These are phyloP conservation scores for Parathielavia hyrcaniae DNA, from an alignment of 495 filamentous ascomycete species.

Conservation along the genomic window DNA sequence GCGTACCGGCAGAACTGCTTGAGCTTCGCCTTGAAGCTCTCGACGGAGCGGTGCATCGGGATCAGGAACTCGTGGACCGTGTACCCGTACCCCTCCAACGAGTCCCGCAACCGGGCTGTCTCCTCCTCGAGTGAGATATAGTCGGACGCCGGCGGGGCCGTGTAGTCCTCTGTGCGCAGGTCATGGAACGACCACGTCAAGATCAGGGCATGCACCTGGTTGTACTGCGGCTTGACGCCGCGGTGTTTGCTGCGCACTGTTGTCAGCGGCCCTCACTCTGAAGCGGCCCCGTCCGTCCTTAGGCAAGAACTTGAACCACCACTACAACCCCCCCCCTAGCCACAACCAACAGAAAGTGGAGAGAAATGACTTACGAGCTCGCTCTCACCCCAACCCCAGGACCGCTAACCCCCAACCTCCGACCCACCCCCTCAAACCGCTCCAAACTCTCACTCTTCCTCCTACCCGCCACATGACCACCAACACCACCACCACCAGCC, in stretches of 20 bases:
- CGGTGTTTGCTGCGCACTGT: conserved; percentile 16
- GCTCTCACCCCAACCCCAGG: conserved; percentile 3
- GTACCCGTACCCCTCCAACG: conserved; percentile 28
- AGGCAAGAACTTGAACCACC: neutral
- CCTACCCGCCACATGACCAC: neutral
- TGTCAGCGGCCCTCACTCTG: too few relatives aligned
- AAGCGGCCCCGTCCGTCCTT: neutral
- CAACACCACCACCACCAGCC: neutral
- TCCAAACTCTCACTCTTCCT: conserved; percentile 19
- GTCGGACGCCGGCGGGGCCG: conserved; percentile 21
- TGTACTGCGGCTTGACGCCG: conserved; percentile 20
- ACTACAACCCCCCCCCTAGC: neutral
- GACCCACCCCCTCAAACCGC: neutral
- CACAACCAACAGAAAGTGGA: neutral
- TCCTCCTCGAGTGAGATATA: conserved; percentile 33
- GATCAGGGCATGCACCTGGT: conserved; percentile 29
- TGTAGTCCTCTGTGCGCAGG: conserved; percentile 26
- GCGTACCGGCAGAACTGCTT: conserved; percentile 25
- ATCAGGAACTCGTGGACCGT: conserved; percentile 27
- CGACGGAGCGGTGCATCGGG: conserved; percentile 25
- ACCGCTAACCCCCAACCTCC: conserved; percentile 10
- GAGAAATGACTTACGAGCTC: conserved; percentile 22
- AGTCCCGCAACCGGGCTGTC: conserved; percentile 26
- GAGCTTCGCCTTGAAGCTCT: conserved; percentile 16
- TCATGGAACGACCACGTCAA: conserved; percentile 35